A percentile compares a stretch with the other conserved stretches of the same genome.
phyloP scores from a whole-genome alignment of 2,329 filamentous ascomycete species.

The Colletotrichum nymphaeae region DNA sequence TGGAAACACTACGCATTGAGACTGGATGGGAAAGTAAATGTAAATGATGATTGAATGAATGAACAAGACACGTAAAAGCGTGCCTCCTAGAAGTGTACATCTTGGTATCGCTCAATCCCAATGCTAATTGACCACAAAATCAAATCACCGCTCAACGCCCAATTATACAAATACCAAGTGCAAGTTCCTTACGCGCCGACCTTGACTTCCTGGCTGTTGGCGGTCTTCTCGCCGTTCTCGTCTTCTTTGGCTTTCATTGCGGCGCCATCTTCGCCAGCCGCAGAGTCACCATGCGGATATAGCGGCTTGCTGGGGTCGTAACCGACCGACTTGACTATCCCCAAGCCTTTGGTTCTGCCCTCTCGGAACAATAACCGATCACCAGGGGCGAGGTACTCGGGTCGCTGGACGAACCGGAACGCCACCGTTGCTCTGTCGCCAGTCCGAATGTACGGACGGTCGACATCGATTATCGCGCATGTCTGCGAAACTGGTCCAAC shows the following conservation, averaged over 20 bases:
- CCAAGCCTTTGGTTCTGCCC: constrained; percentile 92
- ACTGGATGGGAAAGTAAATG: background rate
- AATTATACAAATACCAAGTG: background rate
- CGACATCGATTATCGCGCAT: constrained; percentile 96
- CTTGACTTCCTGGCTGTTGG: constrained; percentile 24
- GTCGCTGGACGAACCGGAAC: constrained; percentile 93
- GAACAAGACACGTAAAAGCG: background rate
- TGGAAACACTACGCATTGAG: too few species aligned
- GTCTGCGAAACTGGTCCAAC: constrained; percentile 96
- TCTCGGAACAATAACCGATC: constrained; percentile 94
- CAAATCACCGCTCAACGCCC: constrained; percentile 8
- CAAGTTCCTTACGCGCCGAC: constrained; percentile 14
- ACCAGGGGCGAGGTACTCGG: constrained; percentile 90
- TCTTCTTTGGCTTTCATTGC: constrained; percentile 1
- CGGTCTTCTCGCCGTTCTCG: constrained; percentile 10
- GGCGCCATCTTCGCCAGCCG: background rate
- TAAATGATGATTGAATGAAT: background rate
- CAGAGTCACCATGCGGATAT: constrained; percentile 25
- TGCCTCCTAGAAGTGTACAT: background rate
- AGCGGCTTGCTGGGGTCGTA: constrained; percentile 77
- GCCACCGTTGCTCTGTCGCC: constrained; percentile 95
- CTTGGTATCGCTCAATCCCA: constrained; percentile 23
- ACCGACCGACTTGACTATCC: constrained; percentile 91
- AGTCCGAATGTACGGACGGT: constrained; percentile 93
- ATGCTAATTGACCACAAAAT: background rate